These are phyloP conservation scores for Citeromyces matritensis DNA, from an alignment of 805 yeast genomes.

Conservation along the genomic window DNA sequence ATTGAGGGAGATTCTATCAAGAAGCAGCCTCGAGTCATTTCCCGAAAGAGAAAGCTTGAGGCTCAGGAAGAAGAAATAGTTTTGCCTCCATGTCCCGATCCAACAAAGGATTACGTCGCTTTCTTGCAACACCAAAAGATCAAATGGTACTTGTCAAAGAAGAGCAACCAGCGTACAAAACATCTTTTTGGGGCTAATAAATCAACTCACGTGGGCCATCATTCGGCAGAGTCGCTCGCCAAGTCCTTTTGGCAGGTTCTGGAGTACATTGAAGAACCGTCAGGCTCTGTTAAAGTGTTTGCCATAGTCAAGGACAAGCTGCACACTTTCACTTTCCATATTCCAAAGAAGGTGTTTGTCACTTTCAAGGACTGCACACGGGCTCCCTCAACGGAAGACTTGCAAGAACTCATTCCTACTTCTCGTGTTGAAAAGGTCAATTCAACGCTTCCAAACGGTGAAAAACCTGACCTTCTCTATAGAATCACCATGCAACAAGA, in stretches of 20 bases:
- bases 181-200: constrained; percentile 60
- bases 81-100: constrained; percentile 46
- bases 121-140: constrained; percentile 66
- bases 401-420: too few species aligned
- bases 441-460: constrained; percentile 61
- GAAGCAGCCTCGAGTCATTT: constrained; percentile 29
- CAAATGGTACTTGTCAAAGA: constrained; percentile 77
- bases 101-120: constrained; percentile 48
- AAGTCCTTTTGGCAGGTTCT: constrained; percentile 78
- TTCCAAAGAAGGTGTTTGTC: constrained; percentile 64
- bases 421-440: constrained; percentile 40
- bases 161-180: constrained; percentile 54
- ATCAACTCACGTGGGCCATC: constrained; percentile 39
- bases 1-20: constrained; percentile 14
- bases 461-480: constrained; percentile 35
- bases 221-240: constrained; percentile 68
- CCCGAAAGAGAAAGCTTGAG: constrained; percentile 28
- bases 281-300: constrained; percentile 65
- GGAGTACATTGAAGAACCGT: constrained; percentile 42
- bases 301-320: constrained; percentile 57
- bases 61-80: constrained; percentile 29
- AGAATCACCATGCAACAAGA: constrained; percentile 57
- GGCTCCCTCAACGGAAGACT: too few species aligned
- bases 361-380: constrained; percentile 44
- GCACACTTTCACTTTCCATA: constrained; percentile 56